Evolutionary conservation across 129 eudicot species (phyloP).

Genomic region (Lactuca sativa): DNA sequence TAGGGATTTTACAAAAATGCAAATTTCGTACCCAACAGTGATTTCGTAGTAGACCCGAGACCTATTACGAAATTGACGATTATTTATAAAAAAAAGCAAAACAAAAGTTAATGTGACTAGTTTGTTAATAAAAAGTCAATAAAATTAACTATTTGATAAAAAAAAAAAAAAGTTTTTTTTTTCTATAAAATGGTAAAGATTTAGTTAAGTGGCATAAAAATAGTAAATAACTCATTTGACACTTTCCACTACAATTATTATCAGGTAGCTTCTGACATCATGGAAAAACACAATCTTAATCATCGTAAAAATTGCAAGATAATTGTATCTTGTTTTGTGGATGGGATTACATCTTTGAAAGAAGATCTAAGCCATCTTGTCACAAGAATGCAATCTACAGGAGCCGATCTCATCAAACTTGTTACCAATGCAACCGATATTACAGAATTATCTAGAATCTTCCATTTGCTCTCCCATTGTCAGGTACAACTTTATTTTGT

Average conservation of each 20-base stretch:
- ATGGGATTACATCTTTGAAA: conserved; percentile 30
- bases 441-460: conserved; percentile 52
- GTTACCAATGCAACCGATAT: conserved; percentile 54
- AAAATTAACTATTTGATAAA: no score
- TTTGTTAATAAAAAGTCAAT: no score
- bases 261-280: conserved; percentile 62
- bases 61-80: no score
- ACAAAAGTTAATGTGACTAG: no score
- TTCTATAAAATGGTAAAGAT: no score
- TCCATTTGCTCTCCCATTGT: conserved; percentile 61
- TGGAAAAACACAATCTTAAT: conserved; percentile 39
- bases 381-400: conserved; percentile 65
- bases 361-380: conserved; percentile 63
- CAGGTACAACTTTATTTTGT: conserved; percentile 42
- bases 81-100: no score
- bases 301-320: conserved; percentile 47
- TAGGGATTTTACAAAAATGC: no score
- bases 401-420: conserved; percentile 69
- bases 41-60: no score
- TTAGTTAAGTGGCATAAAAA: no score
- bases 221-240: not conserved
- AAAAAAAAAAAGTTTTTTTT: no score
- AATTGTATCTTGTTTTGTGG: conserved; percentile 70
- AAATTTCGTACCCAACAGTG: no score
- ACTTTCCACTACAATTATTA: not conserved